phyloP scores from a whole-genome alignment of 371 early-diverging fungal species.

The Saksenaea oblongispora region DNA sequence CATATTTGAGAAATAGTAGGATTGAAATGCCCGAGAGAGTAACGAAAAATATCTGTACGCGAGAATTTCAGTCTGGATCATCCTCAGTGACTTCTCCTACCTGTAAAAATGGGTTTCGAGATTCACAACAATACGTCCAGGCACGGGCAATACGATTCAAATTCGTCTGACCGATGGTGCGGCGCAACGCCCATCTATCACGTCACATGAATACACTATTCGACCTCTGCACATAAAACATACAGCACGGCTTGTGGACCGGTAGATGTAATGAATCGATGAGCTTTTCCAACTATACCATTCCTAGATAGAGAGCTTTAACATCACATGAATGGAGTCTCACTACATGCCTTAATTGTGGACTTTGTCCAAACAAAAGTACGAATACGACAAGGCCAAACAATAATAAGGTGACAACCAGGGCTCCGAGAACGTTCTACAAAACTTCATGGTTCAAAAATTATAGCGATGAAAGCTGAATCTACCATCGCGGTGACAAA shows the following conservation, averaged over 20 bases:
- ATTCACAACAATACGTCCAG: slow-evolving; percentile 50
- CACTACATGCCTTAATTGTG: slow-evolving; percentile 31
- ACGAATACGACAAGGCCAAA: slow-evolving; percentile 39
- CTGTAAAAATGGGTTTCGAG: slow-evolving; percentile 51
- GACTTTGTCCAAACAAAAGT: slow-evolving; percentile 45
- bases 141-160: slow-evolving; percentile 16
- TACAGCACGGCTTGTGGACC: slow-evolving; percentile 31
- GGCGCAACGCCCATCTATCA: slow-evolving; percentile 16
- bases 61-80: background rate
- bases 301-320: slow-evolving; percentile 18
- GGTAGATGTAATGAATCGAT: slow-evolving; percentile 22
- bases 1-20: slow-evolving; percentile 28
- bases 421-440: slow-evolving; percentile 24
- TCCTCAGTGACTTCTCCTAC: slow-evolving; percentile 9
- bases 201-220: background rate
- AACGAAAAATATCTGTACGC: slow-evolving; percentile 37
- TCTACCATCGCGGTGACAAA: background rate
- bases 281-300: slow-evolving; percentile 34
- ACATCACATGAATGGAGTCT: background rate
- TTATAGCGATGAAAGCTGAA: background rate
- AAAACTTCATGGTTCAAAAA: background rate
- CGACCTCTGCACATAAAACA: background rate
- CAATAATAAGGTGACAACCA: slow-evolving; percentile 18
- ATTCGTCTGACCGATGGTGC: slow-evolving; percentile 24
- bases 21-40: slow-evolving; percentile 29